Conservation (phyloP, 139 green algal genomes). For the Choricystis sp. region DNA sequence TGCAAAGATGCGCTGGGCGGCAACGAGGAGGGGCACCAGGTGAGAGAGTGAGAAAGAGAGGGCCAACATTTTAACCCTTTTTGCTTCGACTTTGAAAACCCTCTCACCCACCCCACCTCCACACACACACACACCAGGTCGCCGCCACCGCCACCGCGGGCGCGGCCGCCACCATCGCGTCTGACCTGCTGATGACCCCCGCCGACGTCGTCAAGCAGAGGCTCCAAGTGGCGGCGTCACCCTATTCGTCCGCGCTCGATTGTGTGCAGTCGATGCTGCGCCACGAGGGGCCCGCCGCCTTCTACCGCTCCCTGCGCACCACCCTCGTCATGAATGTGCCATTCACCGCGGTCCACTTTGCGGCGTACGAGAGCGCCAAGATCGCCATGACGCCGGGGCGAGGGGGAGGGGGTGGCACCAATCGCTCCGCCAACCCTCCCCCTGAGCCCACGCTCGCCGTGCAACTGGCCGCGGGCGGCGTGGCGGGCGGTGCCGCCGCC, state of each 20-base stretch:
- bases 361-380: constrained; percentile 80
- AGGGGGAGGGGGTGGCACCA: background rate
- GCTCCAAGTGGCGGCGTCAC: constrained; percentile 48
- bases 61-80: too few relatives aligned
- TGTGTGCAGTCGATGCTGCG: constrained; percentile 37
- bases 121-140: too few relatives aligned
- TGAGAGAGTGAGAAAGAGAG: too few relatives aligned
- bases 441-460: background rate
- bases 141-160: constrained; percentile 32
- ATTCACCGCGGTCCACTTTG: constrained; percentile 86
- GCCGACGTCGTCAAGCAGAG: constrained; percentile 83
- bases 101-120: constrained; percentile 5
- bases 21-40: constrained; percentile 33
- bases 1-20: constrained; percentile 60
- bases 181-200: constrained; percentile 74
- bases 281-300: constrained; percentile 56
- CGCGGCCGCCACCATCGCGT: constrained; percentile 64
- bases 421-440: background rate
- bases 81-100: too few relatives aligned
- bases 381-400: constrained; percentile 25
- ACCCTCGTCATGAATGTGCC: constrained; percentile 95
- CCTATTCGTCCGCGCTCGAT: constrained; percentile 43
- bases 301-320: constrained; percentile 78
- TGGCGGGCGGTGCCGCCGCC: constrained; percentile 55
- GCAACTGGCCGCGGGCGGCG: constrained; percentile 51